phyloP scores from a whole-genome alignment of 371 early-diverging fungal species.

The Basidiobolus meristosporus region DNA sequence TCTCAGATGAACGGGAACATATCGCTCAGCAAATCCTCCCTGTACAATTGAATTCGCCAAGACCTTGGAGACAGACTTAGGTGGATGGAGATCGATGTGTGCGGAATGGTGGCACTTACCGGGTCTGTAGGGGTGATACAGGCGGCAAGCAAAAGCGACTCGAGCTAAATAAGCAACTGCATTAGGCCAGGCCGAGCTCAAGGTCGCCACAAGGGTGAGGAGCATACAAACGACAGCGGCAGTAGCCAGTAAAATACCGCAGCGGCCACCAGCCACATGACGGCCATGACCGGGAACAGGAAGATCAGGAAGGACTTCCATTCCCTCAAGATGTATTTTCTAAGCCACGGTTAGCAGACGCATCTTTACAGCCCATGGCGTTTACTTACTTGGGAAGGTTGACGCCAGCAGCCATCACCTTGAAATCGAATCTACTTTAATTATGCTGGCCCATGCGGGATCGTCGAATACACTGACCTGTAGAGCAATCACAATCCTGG shows the following conservation, averaged over 20 bases:
- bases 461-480: slow-evolving; percentile 38
- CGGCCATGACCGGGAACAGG: slow-evolving; percentile 64
- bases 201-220: no score
- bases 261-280: slow-evolving; percentile 72
- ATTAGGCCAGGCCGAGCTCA: no score
- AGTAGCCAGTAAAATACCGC: slow-evolving; percentile 41
- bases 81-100: no score
- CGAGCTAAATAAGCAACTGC: slow-evolving; percentile 28
- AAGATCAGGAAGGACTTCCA: slow-evolving; percentile 52
- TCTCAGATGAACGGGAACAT: slow-evolving; percentile 65
- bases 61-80: slow-evolving; percentile 20
- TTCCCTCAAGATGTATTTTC: slow-evolving; percentile 37
- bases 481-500: slow-evolving; percentile 61
- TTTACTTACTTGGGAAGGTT: no score
- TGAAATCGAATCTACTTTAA: no score
- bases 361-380: no score
- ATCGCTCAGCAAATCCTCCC: slow-evolving; percentile 82
- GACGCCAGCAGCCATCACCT: no score
- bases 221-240: slow-evolving; percentile 38
- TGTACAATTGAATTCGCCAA: slow-evolving; percentile 84
- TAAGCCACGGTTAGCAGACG: no score
- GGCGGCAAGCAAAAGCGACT: slow-evolving; percentile 63
- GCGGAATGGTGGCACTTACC: no score
- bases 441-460: no score
- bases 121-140: slow-evolving; percentile 94